Conservation (phyloP, 768 basidiomycete genomes). For the Xerocomus potaroensis region DNA sequence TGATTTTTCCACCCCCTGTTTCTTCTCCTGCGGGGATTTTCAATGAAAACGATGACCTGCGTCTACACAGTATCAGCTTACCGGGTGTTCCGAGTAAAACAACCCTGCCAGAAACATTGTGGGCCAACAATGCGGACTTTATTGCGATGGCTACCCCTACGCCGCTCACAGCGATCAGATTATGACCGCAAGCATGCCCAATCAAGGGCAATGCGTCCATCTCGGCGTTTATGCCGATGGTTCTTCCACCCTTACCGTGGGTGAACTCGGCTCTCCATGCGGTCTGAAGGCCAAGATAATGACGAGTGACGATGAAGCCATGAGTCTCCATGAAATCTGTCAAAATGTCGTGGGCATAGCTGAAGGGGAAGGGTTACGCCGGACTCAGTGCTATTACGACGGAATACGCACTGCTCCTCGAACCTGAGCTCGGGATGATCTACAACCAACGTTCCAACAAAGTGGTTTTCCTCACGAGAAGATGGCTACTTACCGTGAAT, state of each 20-base stretch:
- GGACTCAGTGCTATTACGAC: not conserved
- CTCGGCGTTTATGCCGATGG: slow-evolving; percentile 76
- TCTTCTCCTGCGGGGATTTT: slow-evolving; percentile 59
- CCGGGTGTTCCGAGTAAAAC: slow-evolving; percentile 77
- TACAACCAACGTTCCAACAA: slow-evolving; percentile 29
- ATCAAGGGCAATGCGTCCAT: slow-evolving; percentile 59
- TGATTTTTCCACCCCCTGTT: slow-evolving; percentile 71
- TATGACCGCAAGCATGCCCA: slow-evolving; percentile 75
- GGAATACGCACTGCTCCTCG: slow-evolving; percentile 53
- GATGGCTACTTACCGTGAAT: slow-evolving; percentile 56
- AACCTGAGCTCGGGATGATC: slow-evolving; percentile 66
- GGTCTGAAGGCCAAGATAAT: slow-evolving; percentile 67
- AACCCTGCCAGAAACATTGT: slow-evolving; percentile 61
- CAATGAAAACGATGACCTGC: not conserved
- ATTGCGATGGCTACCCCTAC: slow-evolving; percentile 72
- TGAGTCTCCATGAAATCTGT: slow-evolving; percentile 62
- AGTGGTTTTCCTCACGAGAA: not conserved
- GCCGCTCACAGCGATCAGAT: slow-evolving; percentile 76
- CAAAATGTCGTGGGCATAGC: slow-evolving; percentile 68
- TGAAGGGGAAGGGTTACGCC: slow-evolving; percentile 27
- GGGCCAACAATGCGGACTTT: slow-evolving; percentile 60
- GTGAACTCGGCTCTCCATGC: slow-evolving; percentile 76
- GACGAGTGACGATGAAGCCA: slow-evolving; percentile 67
- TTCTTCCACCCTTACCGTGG: slow-evolving; percentile 55
- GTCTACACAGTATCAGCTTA: slow-evolving; percentile 23